These are phyloP conservation scores for Arachnopeziza araneosa DNA, from an alignment of 2,329 filamentous ascomycete genomes.

Conservation along the genomic window DNA sequence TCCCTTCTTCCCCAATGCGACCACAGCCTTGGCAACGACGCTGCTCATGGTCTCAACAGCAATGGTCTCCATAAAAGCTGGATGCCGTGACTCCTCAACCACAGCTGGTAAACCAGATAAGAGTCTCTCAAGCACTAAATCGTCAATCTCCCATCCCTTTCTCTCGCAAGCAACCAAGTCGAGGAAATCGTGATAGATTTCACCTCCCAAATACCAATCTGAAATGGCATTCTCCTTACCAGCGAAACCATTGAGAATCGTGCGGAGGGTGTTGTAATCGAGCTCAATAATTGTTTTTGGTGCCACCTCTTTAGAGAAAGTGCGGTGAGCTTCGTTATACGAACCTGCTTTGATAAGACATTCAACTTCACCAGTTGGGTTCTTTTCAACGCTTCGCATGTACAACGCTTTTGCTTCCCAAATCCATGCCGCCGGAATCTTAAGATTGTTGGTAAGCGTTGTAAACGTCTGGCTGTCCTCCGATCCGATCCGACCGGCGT, in stretches of 20 bases:
- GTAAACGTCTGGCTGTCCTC: conserved; percentile 51
- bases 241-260: conserved; percentile 67
- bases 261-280: conserved; percentile 65
- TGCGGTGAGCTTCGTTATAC: conserved; percentile 75
- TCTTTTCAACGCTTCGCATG: conserved; percentile 66
- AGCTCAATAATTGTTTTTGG: conserved; percentile 77
- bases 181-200: conserved; percentile 66
- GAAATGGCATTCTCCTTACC: conserved; percentile 54
- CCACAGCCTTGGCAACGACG: conserved; percentile 61
- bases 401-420: conserved; percentile 82
- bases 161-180: conserved; percentile 40
- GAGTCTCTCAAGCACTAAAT: conserved; percentile 49
- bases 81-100: conserved; percentile 26
- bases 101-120: conserved; percentile 51
- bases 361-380: conserved; percentile 66
- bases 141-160: conserved; percentile 31
- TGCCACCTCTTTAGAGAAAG: conserved; percentile 75
- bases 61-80: conserved; percentile 54
- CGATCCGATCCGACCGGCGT: conserved; percentile 60
- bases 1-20: conserved; percentile 48
- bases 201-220: conserved; percentile 74
- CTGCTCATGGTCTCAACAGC: conserved; percentile 79
- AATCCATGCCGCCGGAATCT: conserved; percentile 72
- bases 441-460: conserved; percentile 57
- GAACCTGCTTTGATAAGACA: conserved; percentile 75